Conservation (phyloP, 1,139 yeast species). For the Meyerozyma smithsonii region DNA sequence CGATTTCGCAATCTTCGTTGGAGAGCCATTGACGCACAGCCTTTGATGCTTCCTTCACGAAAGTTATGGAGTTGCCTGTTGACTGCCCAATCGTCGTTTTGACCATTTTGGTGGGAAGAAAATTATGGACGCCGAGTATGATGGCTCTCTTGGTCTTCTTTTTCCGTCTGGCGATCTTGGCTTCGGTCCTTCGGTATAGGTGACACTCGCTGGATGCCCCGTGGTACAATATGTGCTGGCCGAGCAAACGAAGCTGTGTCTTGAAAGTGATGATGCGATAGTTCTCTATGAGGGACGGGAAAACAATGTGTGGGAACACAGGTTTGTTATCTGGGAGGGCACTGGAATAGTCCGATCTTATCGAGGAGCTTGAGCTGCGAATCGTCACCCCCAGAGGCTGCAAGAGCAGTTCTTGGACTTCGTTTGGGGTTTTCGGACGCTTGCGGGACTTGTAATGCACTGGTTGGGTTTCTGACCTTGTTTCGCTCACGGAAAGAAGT, state of each 20-base stretch:
- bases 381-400: conserved; percentile 1
- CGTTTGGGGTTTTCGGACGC: conserved; percentile 33
- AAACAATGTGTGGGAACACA: not conserved
- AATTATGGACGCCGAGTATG: conserved; percentile 48
- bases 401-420: conserved; percentile 24
- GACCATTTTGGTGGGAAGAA: conserved; percentile 49
- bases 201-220: conserved; percentile 29
- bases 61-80: conserved; percentile 38
- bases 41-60: conserved; percentile 31
- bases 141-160: conserved; percentile 30
- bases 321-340: conserved; percentile 2
- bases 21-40: conserved; percentile 39
- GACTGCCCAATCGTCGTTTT: conserved; percentile 40
- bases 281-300: conserved; percentile 19
- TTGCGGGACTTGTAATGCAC: conserved; percentile 31
- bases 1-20: conserved; percentile 25
- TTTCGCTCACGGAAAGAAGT: conserved; percentile 38
- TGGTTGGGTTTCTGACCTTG: conserved; percentile 37
- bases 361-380: conserved; percentile 8
- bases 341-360: conserved; percentile 4
- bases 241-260: conserved; percentile 36
- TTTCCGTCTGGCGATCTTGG: conserved; percentile 15
- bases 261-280: conserved; percentile 34
- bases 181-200: conserved; percentile 21
- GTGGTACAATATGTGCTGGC: conserved; percentile 27